These are phyloP conservation scores for Dichotomocladium elegans DNA, from an alignment of 371 early-diverging fungal species.

Conservation along the genomic window DNA sequence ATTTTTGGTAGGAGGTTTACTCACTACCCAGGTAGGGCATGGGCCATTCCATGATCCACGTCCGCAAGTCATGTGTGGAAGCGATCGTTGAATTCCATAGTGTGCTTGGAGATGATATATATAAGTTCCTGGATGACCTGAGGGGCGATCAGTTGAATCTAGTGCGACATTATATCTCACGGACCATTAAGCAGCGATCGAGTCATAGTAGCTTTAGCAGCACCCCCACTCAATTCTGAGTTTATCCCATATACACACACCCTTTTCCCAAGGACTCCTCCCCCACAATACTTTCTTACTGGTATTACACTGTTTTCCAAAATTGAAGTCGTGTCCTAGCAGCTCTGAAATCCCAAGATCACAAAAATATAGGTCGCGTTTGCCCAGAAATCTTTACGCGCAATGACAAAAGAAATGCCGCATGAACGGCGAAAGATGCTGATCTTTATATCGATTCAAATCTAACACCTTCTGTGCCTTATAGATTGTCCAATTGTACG, in stretches of 20 bases:
- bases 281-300: background rate
- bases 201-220: slow-evolving; percentile 32
- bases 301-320: too few relatives aligned
- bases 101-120: slow-evolving; percentile 38
- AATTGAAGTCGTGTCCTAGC: too few relatives aligned
- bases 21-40: slow-evolving; percentile 38
- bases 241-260: background rate
- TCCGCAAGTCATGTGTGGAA: slow-evolving; percentile 47
- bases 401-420: too few relatives aligned
- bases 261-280: background rate
- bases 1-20: too few relatives aligned
- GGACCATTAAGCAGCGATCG: slow-evolving; percentile 36
- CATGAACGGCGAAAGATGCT: too few relatives aligned
- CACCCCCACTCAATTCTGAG: slow-evolving; percentile 13
- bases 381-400: too few relatives aligned
- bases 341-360: too few relatives aligned
- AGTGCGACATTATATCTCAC: slow-evolving; percentile 40
- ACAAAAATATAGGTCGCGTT: too few relatives aligned
- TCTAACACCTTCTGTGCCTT: too few relatives aligned
- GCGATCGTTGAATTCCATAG: slow-evolving; percentile 48
- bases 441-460: too few relatives aligned
- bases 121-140: slow-evolving; percentile 32
- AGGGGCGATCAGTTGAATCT: slow-evolving; percentile 42
- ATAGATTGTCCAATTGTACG: too few relatives aligned
- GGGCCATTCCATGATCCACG: slow-evolving; percentile 34